Conservation (phyloP, 768 basidiomycete genomes). For the Boletus subparvulus region DNA sequence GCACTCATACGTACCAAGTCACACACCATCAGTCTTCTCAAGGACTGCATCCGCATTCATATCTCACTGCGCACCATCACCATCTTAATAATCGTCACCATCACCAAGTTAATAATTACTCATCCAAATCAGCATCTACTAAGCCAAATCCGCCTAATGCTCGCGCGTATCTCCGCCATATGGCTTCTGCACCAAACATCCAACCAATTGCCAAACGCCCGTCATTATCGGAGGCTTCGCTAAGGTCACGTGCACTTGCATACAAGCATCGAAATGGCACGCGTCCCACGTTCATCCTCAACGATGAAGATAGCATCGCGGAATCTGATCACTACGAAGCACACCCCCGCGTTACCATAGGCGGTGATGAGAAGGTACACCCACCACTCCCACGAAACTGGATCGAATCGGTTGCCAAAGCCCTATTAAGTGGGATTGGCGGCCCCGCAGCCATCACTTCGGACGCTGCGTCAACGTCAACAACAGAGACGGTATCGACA, state of each 20-base stretch:
- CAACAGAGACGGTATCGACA: slow-evolving; percentile 21
- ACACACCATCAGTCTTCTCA: slow-evolving; percentile 26
- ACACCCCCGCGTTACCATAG: slow-evolving; percentile 31
- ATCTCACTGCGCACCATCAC: slow-evolving; percentile 17
- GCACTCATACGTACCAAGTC: slow-evolving; percentile 8
- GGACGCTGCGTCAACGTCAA: slow-evolving; percentile 24
- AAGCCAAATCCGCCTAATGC: slow-evolving; percentile 46
- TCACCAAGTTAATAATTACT: slow-evolving; percentile 23
- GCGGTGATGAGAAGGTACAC: slow-evolving; percentile 28
- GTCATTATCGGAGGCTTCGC: slow-evolving; percentile 30
- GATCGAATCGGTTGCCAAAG: slow-evolving; percentile 68
- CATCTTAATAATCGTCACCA: slow-evolving; percentile 23
- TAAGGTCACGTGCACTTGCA: slow-evolving; percentile 33
- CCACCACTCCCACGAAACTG: slow-evolving; percentile 70
- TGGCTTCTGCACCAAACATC: slow-evolving; percentile 59
- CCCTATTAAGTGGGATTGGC: slow-evolving; percentile 54
- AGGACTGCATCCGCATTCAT: slow-evolving; percentile 20
- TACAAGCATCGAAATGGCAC: slow-evolving; percentile 31
- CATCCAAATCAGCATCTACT: slow-evolving; percentile 21
- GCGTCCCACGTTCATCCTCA: slow-evolving; percentile 31
- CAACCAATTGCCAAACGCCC: slow-evolving; percentile 35
- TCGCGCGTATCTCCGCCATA: slow-evolving; percentile 70
- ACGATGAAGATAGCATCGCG: slow-evolving; percentile 31
- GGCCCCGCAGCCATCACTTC: slow-evolving; percentile 35
- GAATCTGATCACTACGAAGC: slow-evolving; percentile 18